Evolutionary conservation across 441 rosid genomes (phyloP), one percentile per base, ranked within the genome.

Genomic region (Kokia cookei): DNA sequence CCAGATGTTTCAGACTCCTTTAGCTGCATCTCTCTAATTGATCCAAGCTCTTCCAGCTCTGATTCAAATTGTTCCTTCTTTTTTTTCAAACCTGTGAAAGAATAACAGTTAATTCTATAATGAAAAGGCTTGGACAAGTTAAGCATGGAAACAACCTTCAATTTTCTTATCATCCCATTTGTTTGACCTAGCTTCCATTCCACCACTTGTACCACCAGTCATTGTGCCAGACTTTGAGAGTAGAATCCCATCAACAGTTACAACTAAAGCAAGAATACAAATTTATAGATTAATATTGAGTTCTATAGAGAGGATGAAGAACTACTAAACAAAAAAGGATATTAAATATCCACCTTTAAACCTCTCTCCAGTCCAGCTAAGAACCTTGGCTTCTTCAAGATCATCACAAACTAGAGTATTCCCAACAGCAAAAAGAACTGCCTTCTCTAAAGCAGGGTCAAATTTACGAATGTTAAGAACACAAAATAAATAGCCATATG

Each of bases 171-270:
- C 98, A 89, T 96, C 98, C 99, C 99, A 96, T 81, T 96, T 90
- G 66, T 88, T 96, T 66, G 98, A 96, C 83, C 90, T 91, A 5
- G 98, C 98, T 87, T 96, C 99, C 98, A 96, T 94, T 79, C 98
- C 98, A 76, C 99, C 97, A 80, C 90, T 94, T 67, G 98, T 92
- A 79, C 99, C 99, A 83, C 99, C 99, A 82, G 98, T 96, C 99
- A 96, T 96, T 75, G 98, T 96, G 76, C 99, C 98, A 76, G 99
- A 81, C 88, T 90, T 96, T 45, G 99, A 86, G 54, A 96, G 98
- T 53, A 96, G 79, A 76, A 87, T 90, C 76, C 99, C 99, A 83
- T 96, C 99, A 84, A 90, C 89, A 75, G 98, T 96, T 70, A 96
- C 99, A 88, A 94, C 99, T 96, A 84, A 75, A 58, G 78, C 73